phyloP scores from a whole-genome alignment of 2,329 filamentous ascomycete genomes.

The Aotearoamyces nothofagi region DNA sequence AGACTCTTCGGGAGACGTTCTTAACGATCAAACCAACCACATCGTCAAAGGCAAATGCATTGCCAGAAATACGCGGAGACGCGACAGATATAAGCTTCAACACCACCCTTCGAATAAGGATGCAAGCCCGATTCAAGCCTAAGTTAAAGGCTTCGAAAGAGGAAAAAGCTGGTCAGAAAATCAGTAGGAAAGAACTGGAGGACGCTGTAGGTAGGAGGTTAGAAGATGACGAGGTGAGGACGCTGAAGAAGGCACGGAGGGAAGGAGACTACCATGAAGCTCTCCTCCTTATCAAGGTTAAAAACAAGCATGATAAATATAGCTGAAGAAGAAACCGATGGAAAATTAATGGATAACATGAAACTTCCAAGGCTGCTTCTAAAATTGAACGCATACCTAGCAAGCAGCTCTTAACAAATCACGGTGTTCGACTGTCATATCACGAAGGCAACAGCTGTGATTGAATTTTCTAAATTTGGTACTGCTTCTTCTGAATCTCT shows the following conservation, averaged over 20 bases:
- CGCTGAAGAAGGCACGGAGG: slow-evolving; percentile 64
- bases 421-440: too few species aligned
- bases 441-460: too few species aligned
- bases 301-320: slow-evolving; percentile 86
- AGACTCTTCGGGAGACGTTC: slow-evolving; percentile 58
- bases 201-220: slow-evolving; percentile 60
- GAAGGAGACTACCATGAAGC: slow-evolving; percentile 86
- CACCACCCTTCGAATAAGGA: slow-evolving; percentile 67
- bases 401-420: too few species aligned
- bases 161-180: slow-evolving; percentile 70
- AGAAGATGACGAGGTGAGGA: slow-evolving; percentile 74
- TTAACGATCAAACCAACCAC: slow-evolving; percentile 43
- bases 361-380: too few species aligned
- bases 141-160: slow-evolving; percentile 65
- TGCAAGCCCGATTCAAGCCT: slow-evolving; percentile 93
- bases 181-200: slow-evolving; percentile 75
- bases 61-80: slow-evolving; percentile 62
- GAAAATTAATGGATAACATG: too few species aligned
- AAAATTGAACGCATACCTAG: too few species aligned
- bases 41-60: slow-evolving; percentile 27
- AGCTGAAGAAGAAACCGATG: slow-evolving; percentile 25
- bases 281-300: slow-evolving; percentile 74
- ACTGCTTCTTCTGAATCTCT: too few species aligned
- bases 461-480: too few species aligned
- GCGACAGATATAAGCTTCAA: slow-evolving; percentile 49